Percentiles rank a stretch among this genome's conserved stretches.
These are phyloP conservation scores for Cinnamomum micranthum DNA, from an alignment of 164 flowering plant species.

Conservation along the genomic window DNA sequence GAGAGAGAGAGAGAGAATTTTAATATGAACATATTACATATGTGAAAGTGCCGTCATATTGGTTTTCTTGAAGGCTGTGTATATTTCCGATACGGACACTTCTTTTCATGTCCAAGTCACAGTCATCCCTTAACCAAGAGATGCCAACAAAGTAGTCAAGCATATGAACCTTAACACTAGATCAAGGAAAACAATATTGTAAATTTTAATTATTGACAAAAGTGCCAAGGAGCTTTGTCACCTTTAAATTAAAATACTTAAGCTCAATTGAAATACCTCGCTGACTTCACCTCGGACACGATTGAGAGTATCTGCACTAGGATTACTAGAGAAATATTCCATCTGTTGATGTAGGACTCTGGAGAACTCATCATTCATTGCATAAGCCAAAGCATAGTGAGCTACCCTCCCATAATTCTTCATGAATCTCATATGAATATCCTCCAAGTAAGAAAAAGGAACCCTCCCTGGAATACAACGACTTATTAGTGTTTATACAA, in stretches of 20 bases:
- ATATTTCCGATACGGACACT: not conserved
- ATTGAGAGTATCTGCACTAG: slow-evolving; percentile 83
- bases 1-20: too few species aligned
- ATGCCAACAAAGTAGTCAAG: not conserved
- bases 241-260: not conserved
- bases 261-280: slow-evolving; percentile 46
- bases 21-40: too few species aligned
- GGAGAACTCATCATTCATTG: slow-evolving; percentile 98
- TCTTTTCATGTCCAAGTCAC: not conserved
- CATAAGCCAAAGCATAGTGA: slow-evolving; percentile 82
- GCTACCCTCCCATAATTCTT: slow-evolving; percentile 93
- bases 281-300: slow-evolving; percentile 93
- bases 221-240: not conserved
- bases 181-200: not conserved
- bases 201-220: not conserved
- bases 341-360: slow-evolving; percentile 97
- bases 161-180: not conserved
- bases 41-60: not conserved
- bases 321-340: slow-evolving; percentile 93
- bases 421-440: slow-evolving; percentile 95
- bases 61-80: too few species aligned
- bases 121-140: not conserved
- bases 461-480: slow-evolving; percentile 64
- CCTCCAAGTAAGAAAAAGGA: slow-evolving; percentile 94
- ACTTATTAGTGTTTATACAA: not conserved